Evolutionary conservation across 768 basidiomycete species (phyloP).

Genomic region (Porphyrellus cyaneotinctus): DNA sequence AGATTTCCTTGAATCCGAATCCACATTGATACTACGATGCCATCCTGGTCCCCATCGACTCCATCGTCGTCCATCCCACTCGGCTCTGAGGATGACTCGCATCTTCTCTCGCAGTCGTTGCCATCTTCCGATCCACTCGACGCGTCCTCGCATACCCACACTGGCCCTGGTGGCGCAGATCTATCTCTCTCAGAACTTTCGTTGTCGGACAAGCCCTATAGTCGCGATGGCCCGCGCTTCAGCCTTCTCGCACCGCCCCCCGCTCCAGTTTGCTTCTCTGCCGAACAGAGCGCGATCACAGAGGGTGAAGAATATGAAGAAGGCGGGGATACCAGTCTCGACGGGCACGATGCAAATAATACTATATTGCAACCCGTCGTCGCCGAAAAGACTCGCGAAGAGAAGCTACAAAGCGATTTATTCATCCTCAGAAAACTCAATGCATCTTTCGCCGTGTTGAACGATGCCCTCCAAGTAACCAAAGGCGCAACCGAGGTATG

Average conservation of each 20-base stretch:
- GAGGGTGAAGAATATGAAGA: constrained; percentile 25
- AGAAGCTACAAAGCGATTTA: constrained; percentile 70
- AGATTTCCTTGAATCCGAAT: not conserved
- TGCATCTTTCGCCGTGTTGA: constrained; percentile 60
- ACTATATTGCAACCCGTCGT: constrained; percentile 24
- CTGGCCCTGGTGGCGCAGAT: constrained; percentile 45
- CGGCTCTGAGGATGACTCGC: constrained; percentile 30
- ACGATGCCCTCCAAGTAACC: constrained; percentile 60
- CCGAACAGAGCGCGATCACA: constrained; percentile 24
- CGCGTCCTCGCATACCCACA: constrained; percentile 30
- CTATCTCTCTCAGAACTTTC: constrained; percentile 58
- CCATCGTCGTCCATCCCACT: constrained; percentile 27
- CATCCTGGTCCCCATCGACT: constrained; percentile 30
- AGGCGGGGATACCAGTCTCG: constrained; percentile 3
- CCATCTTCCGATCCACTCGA: constrained; percentile 32
- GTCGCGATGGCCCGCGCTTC: constrained; percentile 31
- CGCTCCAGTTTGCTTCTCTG: constrained; percentile 10
- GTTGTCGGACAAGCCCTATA: constrained; percentile 32
- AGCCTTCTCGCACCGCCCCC: constrained; percentile 31
- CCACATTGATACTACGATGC: constrained; percentile 21
- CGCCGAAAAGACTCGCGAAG: constrained; percentile 49
- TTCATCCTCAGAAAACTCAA: constrained; percentile 73
- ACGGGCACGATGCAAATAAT: constrained; percentile 17
- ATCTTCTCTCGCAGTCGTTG: constrained; percentile 47
- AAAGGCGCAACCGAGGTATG: constrained; percentile 69